Evolutionary conservation across 2,329 filamentous ascomycete genomes (phyloP), one percentile per base, ranked within the genome.

Genomic region (Epichloe sylvatica): DNA sequence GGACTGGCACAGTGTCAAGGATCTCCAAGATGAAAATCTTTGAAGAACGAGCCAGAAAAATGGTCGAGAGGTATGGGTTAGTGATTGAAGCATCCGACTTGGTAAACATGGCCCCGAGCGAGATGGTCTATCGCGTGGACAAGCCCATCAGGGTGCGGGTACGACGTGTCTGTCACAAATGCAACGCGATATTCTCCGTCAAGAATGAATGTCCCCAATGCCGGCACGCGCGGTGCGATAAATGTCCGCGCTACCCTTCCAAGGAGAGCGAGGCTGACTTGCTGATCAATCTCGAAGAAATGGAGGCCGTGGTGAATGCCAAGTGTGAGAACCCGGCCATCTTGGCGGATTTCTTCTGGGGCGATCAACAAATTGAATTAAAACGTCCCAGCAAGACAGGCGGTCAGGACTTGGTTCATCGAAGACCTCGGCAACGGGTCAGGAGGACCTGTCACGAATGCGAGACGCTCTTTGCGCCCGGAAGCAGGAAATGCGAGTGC

Each of bases 141-240:
- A 88, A 86, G 70, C 77, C 83, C 12, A 84, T 88, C 56, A 80
- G 84, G 51, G 84, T 90, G 77, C 80, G 85, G 49, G 78, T 89
- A 48, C 84, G 86, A 63, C 79, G 83, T 56, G 82, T 77, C 54
- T 96, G 90, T 66, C 90, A 95, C 67, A 75, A 78, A 56, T 96
- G 90, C 70, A 77, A 81, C 51, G 78, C 83, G 13, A 77, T 77
- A 23, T 94, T 91, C 63, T 82, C 84, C 50, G 66, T 76, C 19
- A 78, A 83, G 59, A 88, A 83, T 67, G 73, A 83, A 52, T 95
- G 90, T 67, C 66, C 75, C 55, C 78, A 78, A 56, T 96, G 90
- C 70, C 76, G 84, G 57, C 90, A 96, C 67, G 72, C 73, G 44
- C 80, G 86, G 56, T 96, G 90, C 76, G 84, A 79, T 61, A 81